A percentile compares a stretch with the other conserved stretches of the same genome.
These are phyloP conservation scores for Pseudocohnilembus persalinus DNA, from an alignment of 169 alveolate species.

Conservation along the genomic window DNA sequence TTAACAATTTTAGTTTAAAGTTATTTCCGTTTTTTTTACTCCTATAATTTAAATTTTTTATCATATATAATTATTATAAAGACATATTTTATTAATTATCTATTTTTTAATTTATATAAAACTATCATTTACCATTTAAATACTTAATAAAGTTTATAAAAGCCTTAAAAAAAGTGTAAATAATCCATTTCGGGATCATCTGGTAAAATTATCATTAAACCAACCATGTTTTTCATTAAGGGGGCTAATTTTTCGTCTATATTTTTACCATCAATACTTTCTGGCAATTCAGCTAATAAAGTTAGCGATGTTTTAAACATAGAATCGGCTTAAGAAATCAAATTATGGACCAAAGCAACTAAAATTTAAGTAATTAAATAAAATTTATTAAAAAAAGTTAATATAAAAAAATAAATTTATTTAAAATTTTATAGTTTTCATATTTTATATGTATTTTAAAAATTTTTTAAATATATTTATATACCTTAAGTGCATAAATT, in stretches of 20 bases:
- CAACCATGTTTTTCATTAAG: slow-evolving; percentile 12
- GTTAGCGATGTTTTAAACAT: slow-evolving; percentile 32
- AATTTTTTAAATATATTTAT: not conserved
- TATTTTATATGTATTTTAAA: too few relatives aligned
- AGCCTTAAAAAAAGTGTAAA: slow-evolving; percentile 26
- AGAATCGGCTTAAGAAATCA: slow-evolving; percentile 40
- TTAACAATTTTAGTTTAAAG: slow-evolving; percentile 1
- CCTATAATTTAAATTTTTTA: too few relatives aligned
- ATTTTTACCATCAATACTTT: slow-evolving; percentile 4
- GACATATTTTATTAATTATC: not conserved
- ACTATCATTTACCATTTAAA: slow-evolving; percentile 31
- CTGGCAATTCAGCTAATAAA: slow-evolving; percentile 36
- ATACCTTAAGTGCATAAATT: slow-evolving; percentile 3
- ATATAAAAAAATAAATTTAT: too few relatives aligned
- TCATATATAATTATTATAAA: slow-evolving; percentile 16
- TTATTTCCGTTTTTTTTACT: slow-evolving; percentile 32
- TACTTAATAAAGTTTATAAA: slow-evolving; percentile 12
- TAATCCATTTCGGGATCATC: slow-evolving; percentile 44
- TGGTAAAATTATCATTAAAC: slow-evolving; percentile 34
- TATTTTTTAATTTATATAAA: not conserved
- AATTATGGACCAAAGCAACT: slow-evolving; percentile 35
- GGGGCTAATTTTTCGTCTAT: slow-evolving; percentile 19
- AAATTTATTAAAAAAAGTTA: too few relatives aligned
- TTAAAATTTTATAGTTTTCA: too few relatives aligned
- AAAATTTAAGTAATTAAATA: not conserved